A percentile compares a stretch with the other conserved stretches of the same genome.
Evolutionary conservation across 768 basidiomycete genomes (phyloP).

Genomic region (Asterophora parasitica): DNA sequence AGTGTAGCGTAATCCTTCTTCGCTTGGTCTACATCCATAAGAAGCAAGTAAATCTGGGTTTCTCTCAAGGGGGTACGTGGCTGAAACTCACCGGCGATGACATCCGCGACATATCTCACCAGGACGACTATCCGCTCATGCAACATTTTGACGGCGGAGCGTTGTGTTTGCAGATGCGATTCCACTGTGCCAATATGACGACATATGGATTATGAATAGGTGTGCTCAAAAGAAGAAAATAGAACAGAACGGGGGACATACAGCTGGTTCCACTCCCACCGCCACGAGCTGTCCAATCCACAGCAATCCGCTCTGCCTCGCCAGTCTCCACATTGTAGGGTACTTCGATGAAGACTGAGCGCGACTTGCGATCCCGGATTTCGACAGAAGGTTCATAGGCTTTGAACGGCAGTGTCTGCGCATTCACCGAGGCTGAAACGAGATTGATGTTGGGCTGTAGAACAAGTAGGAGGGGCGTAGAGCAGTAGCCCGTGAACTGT

Average conservation of each 20-base stretch:
- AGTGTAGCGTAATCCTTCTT: conserved; percentile 74
- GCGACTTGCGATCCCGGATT: conserved; percentile 71
- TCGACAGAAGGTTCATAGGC: conserved; percentile 93
- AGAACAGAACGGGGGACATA: conserved; percentile 42
- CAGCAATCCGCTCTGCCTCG: conserved; percentile 97
- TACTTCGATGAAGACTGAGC: conserved; percentile 79
- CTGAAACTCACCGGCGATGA: conserved; percentile 58
- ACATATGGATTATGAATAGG: background rate
- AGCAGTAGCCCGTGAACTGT: conserved; percentile 81
- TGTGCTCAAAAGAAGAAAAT: background rate
- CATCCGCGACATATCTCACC: conserved; percentile 79
- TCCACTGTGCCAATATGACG: conserved; percentile 53
- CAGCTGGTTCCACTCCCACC: conserved; percentile 78
- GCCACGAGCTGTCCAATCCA: conserved; percentile 90
- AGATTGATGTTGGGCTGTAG: conserved; percentile 26
- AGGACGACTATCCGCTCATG: conserved; percentile 85
- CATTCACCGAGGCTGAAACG: conserved; percentile 32
- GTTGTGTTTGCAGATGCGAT: conserved; percentile 84
- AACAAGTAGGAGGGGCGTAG: conserved; percentile 84
- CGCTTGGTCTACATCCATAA: conserved; percentile 60
- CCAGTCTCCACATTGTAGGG: conserved; percentile 92
- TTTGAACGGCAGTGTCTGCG: conserved; percentile 81
- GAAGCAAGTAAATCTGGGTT: background rate
- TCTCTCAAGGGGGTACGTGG: background rate
- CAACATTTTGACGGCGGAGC: conserved; percentile 95